These are phyloP conservation scores for Umbelopsis isabellina DNA, from an alignment of 192 early-diverging fungal species.

Conservation along the genomic window DNA sequence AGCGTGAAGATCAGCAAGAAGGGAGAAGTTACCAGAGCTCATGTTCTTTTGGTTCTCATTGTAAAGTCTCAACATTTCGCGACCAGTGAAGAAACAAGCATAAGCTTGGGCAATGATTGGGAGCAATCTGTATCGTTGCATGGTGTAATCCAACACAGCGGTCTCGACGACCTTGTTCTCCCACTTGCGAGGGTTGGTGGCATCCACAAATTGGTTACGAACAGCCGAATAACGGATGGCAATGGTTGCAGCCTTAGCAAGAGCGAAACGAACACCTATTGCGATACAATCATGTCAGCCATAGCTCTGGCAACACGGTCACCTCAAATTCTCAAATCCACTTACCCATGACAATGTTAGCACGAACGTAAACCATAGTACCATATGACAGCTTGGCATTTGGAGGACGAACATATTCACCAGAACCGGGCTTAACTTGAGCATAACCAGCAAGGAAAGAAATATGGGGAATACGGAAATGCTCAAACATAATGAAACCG, in stretches of 20 bases:
- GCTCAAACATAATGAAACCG: conserved; percentile 83
- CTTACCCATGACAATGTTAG: conserved; percentile 68
- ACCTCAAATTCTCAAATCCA: not conserved
- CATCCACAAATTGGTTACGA: conserved; percentile 74
- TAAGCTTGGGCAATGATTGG: conserved; percentile 74
- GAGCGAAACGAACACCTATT: conserved; percentile 48
- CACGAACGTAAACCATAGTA: conserved; percentile 84
- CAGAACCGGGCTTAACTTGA: conserved; percentile 64
- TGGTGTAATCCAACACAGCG: conserved; percentile 75
- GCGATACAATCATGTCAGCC: not conserved
- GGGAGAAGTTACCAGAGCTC: conserved; percentile 60
- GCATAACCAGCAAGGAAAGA: conserved; percentile 80
- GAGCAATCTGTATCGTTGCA: conserved; percentile 77
- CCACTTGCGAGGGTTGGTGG: conserved; percentile 52
- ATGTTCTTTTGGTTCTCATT: conserved; percentile 61
- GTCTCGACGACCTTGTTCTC: conserved; percentile 60
- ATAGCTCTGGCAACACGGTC: not conserved
- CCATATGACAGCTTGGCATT: conserved; percentile 84
- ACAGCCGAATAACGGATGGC: conserved; percentile 72
- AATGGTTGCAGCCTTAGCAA: conserved; percentile 73
- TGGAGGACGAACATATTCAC: conserved; percentile 73
- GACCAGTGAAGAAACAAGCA: conserved; percentile 71
- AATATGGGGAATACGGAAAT: conserved; percentile 76
- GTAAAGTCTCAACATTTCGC: conserved; percentile 67
- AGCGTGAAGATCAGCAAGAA: conserved; percentile 76